Base-by-base conservation (phyloP, 257 asterid genomes). In the Nicotiana knightiana region DNA sequence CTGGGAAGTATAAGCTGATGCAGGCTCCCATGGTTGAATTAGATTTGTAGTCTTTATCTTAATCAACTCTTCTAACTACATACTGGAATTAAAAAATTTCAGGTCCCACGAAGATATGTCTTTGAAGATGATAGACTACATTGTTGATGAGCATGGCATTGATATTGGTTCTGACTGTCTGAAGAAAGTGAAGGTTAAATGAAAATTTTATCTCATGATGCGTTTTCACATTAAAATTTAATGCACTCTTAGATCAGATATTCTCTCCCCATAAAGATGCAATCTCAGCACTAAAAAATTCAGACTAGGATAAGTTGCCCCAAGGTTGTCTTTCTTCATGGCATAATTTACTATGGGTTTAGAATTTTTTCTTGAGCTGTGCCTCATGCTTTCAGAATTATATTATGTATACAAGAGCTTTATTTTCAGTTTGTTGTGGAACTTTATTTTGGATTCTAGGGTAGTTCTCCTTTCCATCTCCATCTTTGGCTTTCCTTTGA, bases 31-130 rank as follows among this genome's bases (percentile, higher is more conserved):
- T 11, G 57, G 26, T 57, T 57, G 63, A 57, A 55, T 17, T 17
- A 17, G 26, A 17, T 57, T 16, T 57, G 6, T 57, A 57, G 3
- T 46, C 63, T 4, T 64, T 54, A 64, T 80, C 59, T 64, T 10
- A 80, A 61, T 28, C 46, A 16, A 80, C 59, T 39, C 67, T 58
- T 84, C 58, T 39, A 28, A 24, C 26, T 46, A 6, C 65, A 55
- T 81, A 85, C 79, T 80, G 64, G 76, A 65, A 32, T 71, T 76
- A 63, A 63, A 89, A 79, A 92, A 13, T 3, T 73, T 13, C 79
- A 95, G 98, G 99, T 92, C 93, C 77, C 99, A 93, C 86, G 99
- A 95, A 88, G 97, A 93, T 73, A 95, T 93, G 97, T 95, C 98
- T 83, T 84, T 86, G 89, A 90, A 87, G 90, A 92, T 93, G 97